Conservation (phyloP, 1,284 basidiomycete genomes). For the Flammula alnicola region DNA sequence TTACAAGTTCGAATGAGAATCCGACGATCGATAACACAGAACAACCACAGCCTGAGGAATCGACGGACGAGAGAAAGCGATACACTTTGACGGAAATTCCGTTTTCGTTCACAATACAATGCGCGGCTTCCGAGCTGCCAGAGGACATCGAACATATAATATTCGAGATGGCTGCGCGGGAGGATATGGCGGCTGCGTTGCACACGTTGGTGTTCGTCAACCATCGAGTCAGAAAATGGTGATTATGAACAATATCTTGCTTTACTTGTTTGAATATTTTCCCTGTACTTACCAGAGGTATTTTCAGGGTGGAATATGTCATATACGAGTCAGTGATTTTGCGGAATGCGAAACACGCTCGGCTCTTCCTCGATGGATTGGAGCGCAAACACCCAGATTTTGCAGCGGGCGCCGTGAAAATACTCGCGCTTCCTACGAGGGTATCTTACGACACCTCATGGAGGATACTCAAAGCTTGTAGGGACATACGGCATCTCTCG, state of each 20-base stretch:
- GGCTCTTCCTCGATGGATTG: constrained; percentile 12
- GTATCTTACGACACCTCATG: constrained; percentile 12
- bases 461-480: constrained; percentile 11
- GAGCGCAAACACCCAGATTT: constrained; percentile 16
- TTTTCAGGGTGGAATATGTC: constrained; percentile 17
- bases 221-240: constrained; percentile 14
- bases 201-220: constrained; percentile 13
- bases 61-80: not conserved
- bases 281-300: not conserved
- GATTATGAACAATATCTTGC: not conserved
- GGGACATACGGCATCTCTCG: constrained; percentile 14
- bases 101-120: constrained; percentile 2
- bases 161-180: constrained; percentile 15
- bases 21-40: too few species aligned
- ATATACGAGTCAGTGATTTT: constrained; percentile 14
- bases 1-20: too few species aligned
- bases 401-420: constrained; percentile 11
- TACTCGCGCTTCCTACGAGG: constrained; percentile 13
- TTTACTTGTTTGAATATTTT: not conserved
- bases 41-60: too few species aligned
- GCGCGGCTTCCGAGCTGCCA: constrained; percentile 9
- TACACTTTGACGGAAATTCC: constrained; percentile 1
- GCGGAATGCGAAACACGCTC: constrained; percentile 11
- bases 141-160: constrained; percentile 17
- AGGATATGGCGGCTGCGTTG: constrained; percentile 1